Evolutionary conservation across 2,329 filamentous ascomycete species (phyloP).

Genomic region (Claviceps sp.): DNA sequence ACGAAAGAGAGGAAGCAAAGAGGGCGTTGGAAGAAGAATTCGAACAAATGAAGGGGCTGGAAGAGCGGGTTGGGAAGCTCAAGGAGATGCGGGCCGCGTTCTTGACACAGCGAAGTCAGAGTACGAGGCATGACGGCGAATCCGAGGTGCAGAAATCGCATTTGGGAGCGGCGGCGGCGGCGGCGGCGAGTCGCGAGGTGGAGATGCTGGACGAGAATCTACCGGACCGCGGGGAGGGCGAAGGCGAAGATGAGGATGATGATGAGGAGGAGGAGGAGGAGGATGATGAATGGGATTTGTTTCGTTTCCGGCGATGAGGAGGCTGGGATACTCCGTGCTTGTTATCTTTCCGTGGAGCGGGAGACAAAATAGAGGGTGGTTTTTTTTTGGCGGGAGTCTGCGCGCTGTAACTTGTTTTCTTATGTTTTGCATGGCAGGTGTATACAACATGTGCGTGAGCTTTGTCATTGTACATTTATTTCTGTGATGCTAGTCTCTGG

Average conservation of each 20-base stretch:
- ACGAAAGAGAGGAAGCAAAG: slow-evolving; percentile 64
- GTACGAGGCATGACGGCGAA: slow-evolving; percentile 13
- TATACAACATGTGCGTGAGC: no score
- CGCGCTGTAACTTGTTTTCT: no score
- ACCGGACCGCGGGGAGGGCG: slow-evolving; percentile 7
- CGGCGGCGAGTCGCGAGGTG: neutral
- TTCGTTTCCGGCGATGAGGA: slow-evolving; percentile 28
- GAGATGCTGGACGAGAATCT: slow-evolving; percentile 5
- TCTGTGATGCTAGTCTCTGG: no score
- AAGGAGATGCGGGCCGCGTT: slow-evolving; percentile 61
- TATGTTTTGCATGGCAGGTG: no score
- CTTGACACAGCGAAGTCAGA: slow-evolving; percentile 25
- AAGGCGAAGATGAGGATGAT: slow-evolving; percentile 27
- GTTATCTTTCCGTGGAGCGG: neutral
- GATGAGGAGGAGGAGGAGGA: slow-evolving; percentile 35
- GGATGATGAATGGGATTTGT: slow-evolving; percentile 45
- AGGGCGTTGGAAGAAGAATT: slow-evolving; percentile 64
- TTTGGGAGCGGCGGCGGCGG: slow-evolving; percentile 7
- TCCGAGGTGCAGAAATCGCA: slow-evolving; percentile 13
- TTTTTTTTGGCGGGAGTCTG: neutral
- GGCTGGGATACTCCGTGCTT: neutral
- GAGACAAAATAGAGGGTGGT: neutral
- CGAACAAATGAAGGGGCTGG: slow-evolving; percentile 70
- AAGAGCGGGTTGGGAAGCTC: slow-evolving; percentile 53
- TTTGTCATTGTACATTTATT: no score